Conservation (phyloP, 179 eudicot species). For the Silene noctiflora region DNA sequence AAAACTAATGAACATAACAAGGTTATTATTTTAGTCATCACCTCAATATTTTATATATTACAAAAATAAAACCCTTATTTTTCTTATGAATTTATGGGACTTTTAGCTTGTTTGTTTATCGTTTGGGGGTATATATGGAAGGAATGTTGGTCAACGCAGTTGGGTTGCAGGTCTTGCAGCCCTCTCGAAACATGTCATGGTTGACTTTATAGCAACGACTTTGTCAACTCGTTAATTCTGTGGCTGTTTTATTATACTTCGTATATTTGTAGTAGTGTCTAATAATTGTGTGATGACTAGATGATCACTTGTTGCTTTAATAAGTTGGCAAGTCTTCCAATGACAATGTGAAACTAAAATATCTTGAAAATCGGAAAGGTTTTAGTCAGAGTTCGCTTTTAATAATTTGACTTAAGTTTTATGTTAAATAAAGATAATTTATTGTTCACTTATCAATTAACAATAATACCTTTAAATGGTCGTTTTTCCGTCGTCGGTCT, state of each 20-base stretch:
- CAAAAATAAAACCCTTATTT: too few relatives aligned
- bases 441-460: too few relatives aligned
- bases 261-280: background rate
- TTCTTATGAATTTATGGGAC: background rate
- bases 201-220: background rate
- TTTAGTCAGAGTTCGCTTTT: too few relatives aligned
- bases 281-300: background rate
- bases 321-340: too few relatives aligned
- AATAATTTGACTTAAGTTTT: too few relatives aligned
- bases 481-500: too few relatives aligned
- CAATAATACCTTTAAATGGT: too few relatives aligned
- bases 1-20: conserved; percentile 17
- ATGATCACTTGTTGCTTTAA: background rate
- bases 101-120: background rate
- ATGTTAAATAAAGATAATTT: too few relatives aligned
- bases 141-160: background rate
- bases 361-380: too few relatives aligned
- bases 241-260: too few relatives aligned
- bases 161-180: background rate
- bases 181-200: background rate
- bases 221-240: background rate
- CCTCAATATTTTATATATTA: too few relatives aligned
- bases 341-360: too few relatives aligned
- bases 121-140: background rate
- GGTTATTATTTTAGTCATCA: background rate